Conservation (phyloP, 2,329 filamentous ascomycete species). For the Calonectria honghensis region DNA sequence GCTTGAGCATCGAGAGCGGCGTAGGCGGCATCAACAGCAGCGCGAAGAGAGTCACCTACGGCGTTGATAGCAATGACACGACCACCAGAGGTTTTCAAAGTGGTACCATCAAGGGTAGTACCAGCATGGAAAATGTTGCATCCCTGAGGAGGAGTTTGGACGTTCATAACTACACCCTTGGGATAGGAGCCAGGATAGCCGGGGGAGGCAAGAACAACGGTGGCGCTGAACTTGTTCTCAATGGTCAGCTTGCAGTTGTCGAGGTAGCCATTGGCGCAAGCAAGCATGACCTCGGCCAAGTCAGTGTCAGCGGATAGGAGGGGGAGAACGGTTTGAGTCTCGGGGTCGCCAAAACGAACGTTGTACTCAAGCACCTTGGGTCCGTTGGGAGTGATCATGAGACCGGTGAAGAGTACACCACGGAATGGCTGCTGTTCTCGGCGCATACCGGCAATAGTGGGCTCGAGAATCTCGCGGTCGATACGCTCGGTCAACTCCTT, state of each 20-base stretch:
- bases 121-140: conserved; percentile 93
- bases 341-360: conserved; percentile 93
- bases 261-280: conserved; percentile 85
- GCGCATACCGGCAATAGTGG: conserved; percentile 92
- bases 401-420: conserved; percentile 89
- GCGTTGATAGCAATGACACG: conserved; percentile 96
- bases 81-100: conserved; percentile 87
- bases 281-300: conserved; percentile 90
- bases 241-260: conserved; percentile 81
- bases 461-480: conserved; percentile 88
- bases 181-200: conserved; percentile 92
- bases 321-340: conserved; percentile 90
- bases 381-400: conserved; percentile 91
- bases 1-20: conserved; percentile 79
- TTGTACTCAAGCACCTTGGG: conserved; percentile 94
- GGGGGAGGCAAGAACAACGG: conserved; percentile 93
- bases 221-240: conserved; percentile 84
- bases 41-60: conserved; percentile 81
- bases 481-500: conserved; percentile 85
- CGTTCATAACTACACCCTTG: conserved; percentile 81
- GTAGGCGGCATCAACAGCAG: conserved; percentile 92
- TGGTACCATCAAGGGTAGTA: conserved; percentile 78
- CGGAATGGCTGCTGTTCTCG: conserved; percentile 84
- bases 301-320: conserved; percentile 87
- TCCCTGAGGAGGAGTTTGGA: conserved; percentile 66